Evolutionary conservation across 2,329 filamentous ascomycete species (phyloP), one percentile per base, ranked within the genome.

Genomic region (Beauveria brongniartii): DNA sequence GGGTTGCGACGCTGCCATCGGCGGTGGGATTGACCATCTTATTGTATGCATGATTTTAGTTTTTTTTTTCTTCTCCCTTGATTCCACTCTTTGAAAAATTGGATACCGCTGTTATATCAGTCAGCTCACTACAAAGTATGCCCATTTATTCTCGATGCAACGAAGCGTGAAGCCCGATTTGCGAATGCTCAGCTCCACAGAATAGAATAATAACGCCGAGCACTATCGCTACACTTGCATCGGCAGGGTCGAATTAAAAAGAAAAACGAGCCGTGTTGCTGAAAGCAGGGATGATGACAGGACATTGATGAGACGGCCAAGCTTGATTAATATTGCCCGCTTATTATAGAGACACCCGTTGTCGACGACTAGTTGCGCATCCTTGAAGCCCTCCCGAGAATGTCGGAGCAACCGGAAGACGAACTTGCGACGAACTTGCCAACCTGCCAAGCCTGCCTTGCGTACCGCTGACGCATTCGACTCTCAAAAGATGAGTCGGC

Each of bases 1-100:
- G 2, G 68, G 74, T 41, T 55, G 62, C 1, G 63, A 65, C 2
- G 63, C 57, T 2, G 67, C 65, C 0, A 72, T 67, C 1, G 74
- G 69, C 34, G 0, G 73, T 69, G 34, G 34, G 6, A 62, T 76
- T 0, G 75, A 71, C 57, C 75, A 73, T 12, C 68, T 77, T 1
- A 69, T 76, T 5, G 72, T 76, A 61, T 43, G 57, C 57, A 47
- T 59, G 66, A 52, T 52, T 52, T 57, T 20, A 10, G n/a, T 22
- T 24, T 47, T 46, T n/a, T 46, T 46, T 46, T 18, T 37, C 26
- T 47, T 52, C 12, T 46, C 24, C 18, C n/a, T 34, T 24, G 26
- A 18, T 22, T 22, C 34, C 30, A 40, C n/a, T n/a, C 16, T 12
- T 12, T 37, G 34, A 16, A 50, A 50, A 50, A 50, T 22, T 57